Conservation (phyloP, 2,329 filamentous ascomycete genomes). For the Aureobasidium melanogenum region DNA sequence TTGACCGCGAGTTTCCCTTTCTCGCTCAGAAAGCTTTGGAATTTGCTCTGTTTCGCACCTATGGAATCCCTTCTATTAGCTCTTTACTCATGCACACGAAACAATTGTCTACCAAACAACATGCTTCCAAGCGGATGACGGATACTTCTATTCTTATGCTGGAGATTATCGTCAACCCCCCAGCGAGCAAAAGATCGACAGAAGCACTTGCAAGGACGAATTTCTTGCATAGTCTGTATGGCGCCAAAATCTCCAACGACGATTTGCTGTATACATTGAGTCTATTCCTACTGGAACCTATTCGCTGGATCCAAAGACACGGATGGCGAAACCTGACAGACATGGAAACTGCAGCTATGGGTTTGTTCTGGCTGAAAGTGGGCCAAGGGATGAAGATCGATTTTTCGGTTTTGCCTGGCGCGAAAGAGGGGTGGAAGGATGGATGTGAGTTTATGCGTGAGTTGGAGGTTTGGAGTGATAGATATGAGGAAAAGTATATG, state of each 20-base stretch:
- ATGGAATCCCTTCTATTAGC: constrained; percentile 15
- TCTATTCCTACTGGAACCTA: constrained; percentile 58
- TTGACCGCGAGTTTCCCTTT: constrained; percentile 13
- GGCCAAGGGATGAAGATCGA: constrained; percentile 62
- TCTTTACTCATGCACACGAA: constrained; percentile 12
- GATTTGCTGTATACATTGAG: constrained; percentile 59
- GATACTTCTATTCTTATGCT: constrained; percentile 43
- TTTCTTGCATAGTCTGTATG: constrained; percentile 52
- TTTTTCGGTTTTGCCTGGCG: constrained; percentile 37
- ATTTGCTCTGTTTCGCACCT: constrained; percentile 14
- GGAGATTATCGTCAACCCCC: constrained; percentile 39
- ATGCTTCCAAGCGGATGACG: constrained; percentile 40
- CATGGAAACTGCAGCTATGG: constrained; percentile 56
- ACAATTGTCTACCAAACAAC: not conserved
- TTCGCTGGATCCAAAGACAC: constrained; percentile 53
- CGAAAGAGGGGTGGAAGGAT: constrained; percentile 35
- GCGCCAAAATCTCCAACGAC: constrained; percentile 51
- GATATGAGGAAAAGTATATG: constrained; percentile 54
- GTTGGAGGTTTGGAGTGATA: constrained; percentile 40
- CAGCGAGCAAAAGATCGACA: constrained; percentile 35
- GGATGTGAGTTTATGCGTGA: constrained; percentile 47
- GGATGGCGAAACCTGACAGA: constrained; percentile 63
- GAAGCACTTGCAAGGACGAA: constrained; percentile 53
- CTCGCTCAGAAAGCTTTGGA: constrained; percentile 4
- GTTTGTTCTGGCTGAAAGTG: constrained; percentile 61